Percentiles rank a stretch among this genome's conserved stretches.
Evolutionary conservation across 116 monocot species (phyloP).

Genomic region (Dioscorea cayenensis): DNA sequence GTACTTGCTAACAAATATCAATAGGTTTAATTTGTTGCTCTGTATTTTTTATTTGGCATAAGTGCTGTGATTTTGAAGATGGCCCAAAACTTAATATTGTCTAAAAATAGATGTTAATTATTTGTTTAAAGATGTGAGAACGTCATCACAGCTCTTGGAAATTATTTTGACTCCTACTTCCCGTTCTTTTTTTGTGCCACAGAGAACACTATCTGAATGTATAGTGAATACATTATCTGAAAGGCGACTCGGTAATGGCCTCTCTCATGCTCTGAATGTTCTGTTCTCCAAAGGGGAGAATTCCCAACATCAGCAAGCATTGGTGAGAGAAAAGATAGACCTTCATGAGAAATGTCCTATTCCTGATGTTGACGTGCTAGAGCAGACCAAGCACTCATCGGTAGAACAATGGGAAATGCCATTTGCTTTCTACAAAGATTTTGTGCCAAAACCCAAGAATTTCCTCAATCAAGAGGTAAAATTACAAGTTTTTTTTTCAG

Average conservation of each 20-base stretch:
- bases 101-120: no score
- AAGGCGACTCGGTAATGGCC: constrained; percentile 5
- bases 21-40: no score
- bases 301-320: constrained; percentile 2
- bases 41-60: no score
- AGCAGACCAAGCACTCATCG: not conserved
- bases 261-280: constrained; percentile 11
- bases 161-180: no score
- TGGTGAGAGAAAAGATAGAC: not conserved
- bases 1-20: no score
- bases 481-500: not conserved
- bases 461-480: not conserved
- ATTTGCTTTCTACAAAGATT: constrained; percentile 5
- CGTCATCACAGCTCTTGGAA: no score
- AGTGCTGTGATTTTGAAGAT: no score
- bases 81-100: no score
- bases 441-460: not conserved
- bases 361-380: constrained; percentile 1
- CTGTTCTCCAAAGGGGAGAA: constrained; percentile 6
- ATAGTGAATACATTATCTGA: constrained; percentile 13
- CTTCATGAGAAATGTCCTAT: constrained; percentile 17
- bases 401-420: constrained; percentile 3
- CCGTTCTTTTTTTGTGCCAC: constrained; percentile 4
- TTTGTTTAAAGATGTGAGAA: no score
- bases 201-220: constrained; percentile 18